Base-by-base conservation (phyloP, 116 monocot genomes). In the Zostera marina region DNA sequence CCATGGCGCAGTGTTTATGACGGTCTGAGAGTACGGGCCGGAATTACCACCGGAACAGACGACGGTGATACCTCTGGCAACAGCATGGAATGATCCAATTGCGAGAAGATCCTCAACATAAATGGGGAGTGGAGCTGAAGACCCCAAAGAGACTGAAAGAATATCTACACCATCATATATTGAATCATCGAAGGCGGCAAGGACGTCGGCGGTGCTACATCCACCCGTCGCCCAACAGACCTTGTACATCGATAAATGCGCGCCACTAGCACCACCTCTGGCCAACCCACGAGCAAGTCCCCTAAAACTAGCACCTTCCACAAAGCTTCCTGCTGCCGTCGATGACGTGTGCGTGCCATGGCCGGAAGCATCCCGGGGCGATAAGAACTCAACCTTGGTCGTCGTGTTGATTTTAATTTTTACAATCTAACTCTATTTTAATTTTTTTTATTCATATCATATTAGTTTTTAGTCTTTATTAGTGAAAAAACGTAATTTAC, bases 341-440 rank as follows among this genome's bases (percentile, higher is more conserved):
- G 81, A 82, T 44, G 81, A 64, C 7, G 81, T 82, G 59, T 82
- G 81, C 11, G 77, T 82, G 7, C 81, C 81, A 44, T 82, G 81
- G 23, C 81, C 77, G 0, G 63, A 60, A 0, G 68, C 74, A 46
- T 82, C 81, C 9, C 81, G 70, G 8, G 81, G 39, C 26, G 81
- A 82, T 48, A 71, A 53, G 61, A 82, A 82, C 68, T 77, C 74
- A 22, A 66, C 40, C 12, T 41, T 32, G 32, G 32, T 41, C n/a
- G n/a, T n/a, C n/a, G n/a, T n/a, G n/a, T n/a, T n/a, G n/a, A n/a
- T n/a, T n/a, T n/a, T n/a, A n/a, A n/a, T n/a, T n/a, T n/a, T n/a
- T n/a, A n/a, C n/a, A n/a, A n/a, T n/a, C n/a, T n/a, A n/a, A n/a
- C n/a, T n/a, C n/a, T n/a, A n/a, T n/a, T n/a, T n/a, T n/a, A n/a